Evolutionary conservation across 1,284 basidiomycete genomes (phyloP).

Genomic region (Ceratobasidium sp.): DNA sequence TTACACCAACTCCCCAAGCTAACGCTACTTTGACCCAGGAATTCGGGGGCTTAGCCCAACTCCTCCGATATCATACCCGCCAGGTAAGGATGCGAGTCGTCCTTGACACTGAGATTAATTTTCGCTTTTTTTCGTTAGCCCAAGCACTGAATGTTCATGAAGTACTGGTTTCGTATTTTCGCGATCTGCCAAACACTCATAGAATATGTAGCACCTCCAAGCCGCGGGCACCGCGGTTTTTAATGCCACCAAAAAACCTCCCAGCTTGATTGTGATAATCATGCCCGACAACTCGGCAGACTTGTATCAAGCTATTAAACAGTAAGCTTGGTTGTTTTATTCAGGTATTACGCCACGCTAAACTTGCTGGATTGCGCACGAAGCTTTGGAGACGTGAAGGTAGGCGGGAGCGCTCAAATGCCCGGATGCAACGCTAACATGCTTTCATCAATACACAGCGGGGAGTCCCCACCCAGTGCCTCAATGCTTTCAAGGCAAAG

Average conservation of each 20-base stretch:
- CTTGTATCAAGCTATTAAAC: slow-evolving; percentile 46
- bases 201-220: slow-evolving; percentile 13
- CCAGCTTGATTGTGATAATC: slow-evolving; percentile 47
- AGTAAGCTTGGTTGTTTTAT: slow-evolving; percentile 15
- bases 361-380: background rate
- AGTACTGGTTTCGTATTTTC: background rate
- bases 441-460: slow-evolving; percentile 53
- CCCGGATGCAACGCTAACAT: background rate
- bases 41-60: slow-evolving; percentile 7
- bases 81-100: background rate
- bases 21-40: background rate
- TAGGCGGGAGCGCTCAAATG: background rate
- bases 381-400: slow-evolving; percentile 74
- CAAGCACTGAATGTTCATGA: slow-evolving; percentile 20
- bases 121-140: background rate
- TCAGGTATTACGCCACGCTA: background rate
- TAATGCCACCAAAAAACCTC: slow-evolving; percentile 20
- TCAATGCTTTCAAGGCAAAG: slow-evolving; percentile 69
- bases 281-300: slow-evolving; percentile 46
- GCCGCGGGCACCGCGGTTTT: slow-evolving; percentile 9
- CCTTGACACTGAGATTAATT: background rate
- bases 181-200: background rate
- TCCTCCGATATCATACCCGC: slow-evolving; percentile 26
- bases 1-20: background rate
- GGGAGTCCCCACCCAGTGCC: slow-evolving; percentile 78